Evolutionary conservation across 148 eudicot species (phyloP), one percentile per base, ranked within the genome.

Genomic region (Persicaria tinctoria): DNA sequence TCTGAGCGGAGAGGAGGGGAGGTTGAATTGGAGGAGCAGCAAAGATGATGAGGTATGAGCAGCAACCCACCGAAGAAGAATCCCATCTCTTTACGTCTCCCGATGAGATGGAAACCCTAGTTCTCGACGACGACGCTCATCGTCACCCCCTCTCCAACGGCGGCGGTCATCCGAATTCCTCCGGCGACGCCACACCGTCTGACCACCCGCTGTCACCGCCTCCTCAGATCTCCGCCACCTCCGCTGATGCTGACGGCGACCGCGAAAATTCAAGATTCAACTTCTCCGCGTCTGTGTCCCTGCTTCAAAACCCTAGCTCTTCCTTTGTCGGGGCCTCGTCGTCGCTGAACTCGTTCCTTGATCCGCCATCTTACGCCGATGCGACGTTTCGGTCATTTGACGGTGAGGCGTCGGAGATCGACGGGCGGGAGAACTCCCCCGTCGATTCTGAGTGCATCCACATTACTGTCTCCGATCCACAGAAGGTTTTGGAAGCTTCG

Each of bases 401-500:
- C 47, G 81, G 84, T 1, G 50, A 5, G 50, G 50, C 50, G 6
- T 47, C 50, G 50, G 9, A 47, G 50, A 47, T 47, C 77, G 50
- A 47, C 4, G 50, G 9, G 9, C 50, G 50, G 50, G 8, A 8
- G 50, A 5, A 5, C 9, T 47, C 50, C 50, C 48, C 76, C 11
- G 79, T 80, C 1, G 77, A 68, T 3, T 78, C 86, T 6, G 87
- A 86, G 60, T 90, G 79, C 66, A 69, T 95, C 0, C 77, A 72
- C 59, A 90, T 95, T 64, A 86, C 96, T 13, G 99, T 95, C 5
- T 85, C 90, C 4, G 99, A 95, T 82, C 99, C 99, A 1, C 84
- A 84, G 76, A 95, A 80, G 73, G 92, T 86, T 81, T 76, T 56
- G 12, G 97, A 92, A 62, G 46, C 80, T 9, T 80, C 93, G 27